A percentile compares a stretch with the other conserved stretches of the same genome.
phyloP scores from a whole-genome alignment of 2,329 filamentous ascomycete genomes.

The Ophiostoma populinum region DNA sequence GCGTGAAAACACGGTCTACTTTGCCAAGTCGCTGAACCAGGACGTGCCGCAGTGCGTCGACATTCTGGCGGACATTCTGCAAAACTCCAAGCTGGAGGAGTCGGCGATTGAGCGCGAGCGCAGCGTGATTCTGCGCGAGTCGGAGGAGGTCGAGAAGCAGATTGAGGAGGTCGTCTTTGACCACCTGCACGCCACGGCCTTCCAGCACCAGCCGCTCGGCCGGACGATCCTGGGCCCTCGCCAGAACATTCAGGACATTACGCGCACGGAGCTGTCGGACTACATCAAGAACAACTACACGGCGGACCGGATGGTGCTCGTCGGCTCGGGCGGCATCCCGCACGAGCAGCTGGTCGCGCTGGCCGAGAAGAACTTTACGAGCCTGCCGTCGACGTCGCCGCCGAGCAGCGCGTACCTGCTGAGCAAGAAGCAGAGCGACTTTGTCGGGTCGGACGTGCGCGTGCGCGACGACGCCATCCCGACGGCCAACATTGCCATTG shows the following conservation, averaged over 20 bases:
- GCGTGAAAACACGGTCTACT: constrained; percentile 99
- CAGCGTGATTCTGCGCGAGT: constrained; percentile 95
- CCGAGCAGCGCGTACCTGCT: constrained; percentile 57
- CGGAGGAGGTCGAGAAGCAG: constrained; percentile 99
- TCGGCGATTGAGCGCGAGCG: constrained; percentile 91
- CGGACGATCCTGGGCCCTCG: constrained; percentile 95
- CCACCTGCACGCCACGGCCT: constrained; percentile 95
- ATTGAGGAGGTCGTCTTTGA: constrained; percentile 99
- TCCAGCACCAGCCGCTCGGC: constrained; percentile 88
- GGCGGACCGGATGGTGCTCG: constrained; percentile 97
- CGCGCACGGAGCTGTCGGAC: constrained; percentile 72
- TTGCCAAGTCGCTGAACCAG: constrained; percentile 96
- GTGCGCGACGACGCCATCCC: constrained; percentile 92
- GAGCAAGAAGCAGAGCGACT: constrained; percentile 80
- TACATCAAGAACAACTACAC: constrained; percentile 99
- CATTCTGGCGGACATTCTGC: constrained; percentile 96
- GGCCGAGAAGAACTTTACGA: constrained; percentile 87
- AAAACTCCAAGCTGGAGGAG: constrained; percentile 95
- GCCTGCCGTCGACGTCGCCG: constrained; percentile 58
- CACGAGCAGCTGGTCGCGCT: constrained; percentile 90
- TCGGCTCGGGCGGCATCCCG: constrained; percentile 83
- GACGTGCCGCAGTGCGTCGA: constrained; percentile 94
- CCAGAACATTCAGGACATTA: constrained; percentile 96
- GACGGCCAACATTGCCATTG: constrained; percentile 94
- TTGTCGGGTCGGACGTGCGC: constrained; percentile 89